Base-by-base conservation (phyloP, 2,329 filamentous ascomycete species). In the Aspergillus pseudoterreus region DNA sequence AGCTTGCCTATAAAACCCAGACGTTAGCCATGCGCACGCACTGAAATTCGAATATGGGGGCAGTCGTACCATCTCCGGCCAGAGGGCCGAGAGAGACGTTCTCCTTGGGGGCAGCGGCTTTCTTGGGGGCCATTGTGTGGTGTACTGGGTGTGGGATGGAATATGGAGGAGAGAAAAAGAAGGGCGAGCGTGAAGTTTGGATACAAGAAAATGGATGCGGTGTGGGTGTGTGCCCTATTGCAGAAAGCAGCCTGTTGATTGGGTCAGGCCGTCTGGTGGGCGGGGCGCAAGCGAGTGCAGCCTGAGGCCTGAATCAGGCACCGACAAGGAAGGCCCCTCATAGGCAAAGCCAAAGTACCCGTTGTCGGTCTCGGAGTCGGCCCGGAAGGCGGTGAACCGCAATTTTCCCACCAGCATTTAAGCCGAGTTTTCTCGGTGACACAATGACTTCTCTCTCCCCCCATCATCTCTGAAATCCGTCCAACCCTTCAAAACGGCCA, bases 51-150 rank as follows among this genome's bases (percentile, higher is more conserved):
- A 2, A 14, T 42, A 4, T 5, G 35, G 14, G 1, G 10, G 35
- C 6, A 44, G 63, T 73, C 84, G 73, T 76, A 92, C 90, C 92
- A 84, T 96, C 92, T 75, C 92, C 88, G 81, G 92, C 89, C 78
- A 96, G 90, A 75, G 94, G 94, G 71, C 94, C 94, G 71, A 97
- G 86, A 79, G 88, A 92, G 83, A 99, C 94, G 82, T 99, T 99
- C 87, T 97, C 94, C 82, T 92, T 78, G 62, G 78, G 86, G 70
- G 84, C 83, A 71, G 88, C 83, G 71, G 84, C 80, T 77, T 86
- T 86, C 83, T 92, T 95, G 77, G 92, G 92, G 79, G 92, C 81
- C 92, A 97, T 97, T 75, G 78, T 89, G 82, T 65, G 62, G 82
- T 65, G 62, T 64, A 63, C 67, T 70, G 68, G 64, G 64, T 63